phyloP scores from a whole-genome alignment of 2,329 filamentous ascomycete species.

The Cytospora schulzeri region DNA sequence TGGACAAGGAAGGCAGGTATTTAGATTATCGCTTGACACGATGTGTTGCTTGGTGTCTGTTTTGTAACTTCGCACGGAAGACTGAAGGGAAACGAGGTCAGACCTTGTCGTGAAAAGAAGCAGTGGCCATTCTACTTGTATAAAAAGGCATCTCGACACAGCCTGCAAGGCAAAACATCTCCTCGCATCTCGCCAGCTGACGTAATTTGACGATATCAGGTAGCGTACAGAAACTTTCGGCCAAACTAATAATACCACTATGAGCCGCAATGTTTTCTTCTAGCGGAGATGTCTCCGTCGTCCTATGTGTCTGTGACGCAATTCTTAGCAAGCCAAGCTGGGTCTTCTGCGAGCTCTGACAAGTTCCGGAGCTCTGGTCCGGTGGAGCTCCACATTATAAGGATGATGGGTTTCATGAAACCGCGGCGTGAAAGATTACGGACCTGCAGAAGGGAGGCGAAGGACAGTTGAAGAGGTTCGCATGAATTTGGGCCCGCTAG shows the following conservation, averaged over 20 bases:
- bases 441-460: background rate
- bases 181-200: background rate
- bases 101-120: background rate
- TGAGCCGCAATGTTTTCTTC: background rate
- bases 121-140: background rate
- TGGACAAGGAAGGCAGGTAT: background rate
- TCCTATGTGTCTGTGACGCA: background rate
- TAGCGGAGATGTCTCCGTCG: background rate
- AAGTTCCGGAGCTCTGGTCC: background rate
- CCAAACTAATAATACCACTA: background rate
- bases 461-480: background rate
- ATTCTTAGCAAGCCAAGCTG: background rate
- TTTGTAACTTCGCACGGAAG: background rate
- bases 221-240: background rate
- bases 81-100: background rate
- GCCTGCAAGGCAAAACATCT: background rate
- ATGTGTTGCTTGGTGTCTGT: background rate
- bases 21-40: background rate
- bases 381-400: conserved; percentile 8
- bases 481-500: background rate
- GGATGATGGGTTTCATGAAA: too few species aligned
- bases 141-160: background rate
- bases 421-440: background rate
- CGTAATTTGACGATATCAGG: background rate
- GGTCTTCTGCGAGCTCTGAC: background rate